Base-by-base conservation (phyloP, 495 filamentous ascomycete genomes). In the Bathelium albidoporum region DNA sequence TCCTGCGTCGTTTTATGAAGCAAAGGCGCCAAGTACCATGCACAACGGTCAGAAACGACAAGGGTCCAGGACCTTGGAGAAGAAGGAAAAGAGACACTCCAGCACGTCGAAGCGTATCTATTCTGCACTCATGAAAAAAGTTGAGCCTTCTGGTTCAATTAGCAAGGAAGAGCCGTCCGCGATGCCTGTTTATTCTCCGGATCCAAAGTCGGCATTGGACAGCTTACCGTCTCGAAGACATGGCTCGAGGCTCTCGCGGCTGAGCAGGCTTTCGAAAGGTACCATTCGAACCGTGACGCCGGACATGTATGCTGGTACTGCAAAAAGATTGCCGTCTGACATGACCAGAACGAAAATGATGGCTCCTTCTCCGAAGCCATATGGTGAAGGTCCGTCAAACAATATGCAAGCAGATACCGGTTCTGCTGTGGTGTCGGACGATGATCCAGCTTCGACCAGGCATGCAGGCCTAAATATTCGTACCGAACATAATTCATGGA, bases 51-150 rank as follows among this genome's bases (percentile, higher is more conserved):
- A 28, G 7, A 55, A 55, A 16, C 49, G 24, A 29, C 49, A 55
- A 26, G 49, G 49, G 7, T 55, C 49, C 49, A 55, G 49, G 24
- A 55, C 0, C 29, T 55, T 24, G 49, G 49, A 26, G 49, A 55
- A 55, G 5, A 55, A 24, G 9, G 49, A 32, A 24, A 55, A 55
- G 24, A 55, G 24, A 16, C 20, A 12, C 24, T 55, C 49, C 12
- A 55, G 24, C 24, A 80, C 89, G 64, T 85, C 83, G 59, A 81
- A 87, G 28, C 81, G 87, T 32, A 75, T 92, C 34, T 91, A 89
- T 67, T 85, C 86, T 2, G 89, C 89, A 0, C 75, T 92, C 65
- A 85, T 90, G 80, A 85, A 83, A 66, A 82, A 83, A 31, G 80
- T 89, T 55, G 76, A 79, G 28, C 61, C 32, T 9, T 60, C 52